Evolutionary conservation across 176 grass and related monocot genomes (phyloP).

Genomic region (Cenchrus fungigraminus): DNA sequence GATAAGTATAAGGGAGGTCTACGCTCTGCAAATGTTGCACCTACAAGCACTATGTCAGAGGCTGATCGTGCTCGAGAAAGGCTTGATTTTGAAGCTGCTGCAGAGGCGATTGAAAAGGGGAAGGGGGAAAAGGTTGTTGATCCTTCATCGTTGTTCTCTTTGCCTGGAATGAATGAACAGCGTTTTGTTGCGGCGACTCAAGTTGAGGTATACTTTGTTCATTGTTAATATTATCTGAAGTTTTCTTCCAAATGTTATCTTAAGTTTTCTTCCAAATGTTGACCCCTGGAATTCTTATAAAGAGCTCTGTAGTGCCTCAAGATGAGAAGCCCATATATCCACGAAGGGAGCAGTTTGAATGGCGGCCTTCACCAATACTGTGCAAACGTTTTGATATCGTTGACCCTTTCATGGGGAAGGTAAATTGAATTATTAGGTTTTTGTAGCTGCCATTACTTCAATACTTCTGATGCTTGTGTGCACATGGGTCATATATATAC

Average conservation of each 20-base stretch:
- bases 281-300: slow-evolving; percentile 41
- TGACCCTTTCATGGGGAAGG: slow-evolving; percentile 98
- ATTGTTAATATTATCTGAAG: slow-evolving; percentile 1
- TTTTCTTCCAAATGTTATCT: slow-evolving; percentile 17
- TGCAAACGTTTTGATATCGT: slow-evolving; percentile 96
- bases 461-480: neutral
- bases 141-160: slow-evolving; percentile 45
- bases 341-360: slow-evolving; percentile 79
- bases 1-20: slow-evolving; percentile 92
- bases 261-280: slow-evolving; percentile 28
- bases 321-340: slow-evolving; percentile 65
- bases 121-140: slow-evolving; percentile 48
- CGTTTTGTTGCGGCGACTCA: slow-evolving; percentile 71
- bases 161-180: slow-evolving; percentile 60
- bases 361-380: slow-evolving; percentile 83
- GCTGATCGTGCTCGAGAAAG: slow-evolving; percentile 84
- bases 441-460: neutral
- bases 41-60: slow-evolving; percentile 64
- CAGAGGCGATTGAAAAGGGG: slow-evolving; percentile 83
- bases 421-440: slow-evolving; percentile 31
- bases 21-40: slow-evolving; percentile 52
- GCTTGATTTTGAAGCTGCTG: slow-evolving; percentile 93
- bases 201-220: slow-evolving; percentile 57
- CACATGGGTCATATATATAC: neutral
- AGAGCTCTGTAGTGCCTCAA: slow-evolving; percentile 43